Evolutionary conservation across 1,284 basidiomycete genomes (phyloP), one percentile per base, ranked within the genome.

Genomic region (Neolentinus lepideus): DNA sequence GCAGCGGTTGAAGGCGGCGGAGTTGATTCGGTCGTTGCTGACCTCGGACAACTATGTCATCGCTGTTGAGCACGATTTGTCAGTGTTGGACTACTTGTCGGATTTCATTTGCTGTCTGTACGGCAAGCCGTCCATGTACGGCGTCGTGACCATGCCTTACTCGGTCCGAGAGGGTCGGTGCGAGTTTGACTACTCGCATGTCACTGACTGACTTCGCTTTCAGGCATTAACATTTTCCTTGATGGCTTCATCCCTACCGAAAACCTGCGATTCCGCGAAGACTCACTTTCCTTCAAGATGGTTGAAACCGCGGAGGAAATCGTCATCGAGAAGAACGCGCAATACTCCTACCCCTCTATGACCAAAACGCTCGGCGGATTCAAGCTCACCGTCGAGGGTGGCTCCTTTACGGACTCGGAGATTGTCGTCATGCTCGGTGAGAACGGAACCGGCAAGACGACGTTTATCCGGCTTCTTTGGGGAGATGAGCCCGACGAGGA

Each of bases 181-280:
- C 33, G 26, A 43, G 1, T 22, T 3, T 29, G 9, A 22, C 10
- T 16, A 21, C 38, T 35, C 26, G 2, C 16, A 51, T 46, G 46
- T 31, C 45, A 27, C n/a, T n/a, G 6, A 12, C 12, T 58, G 24
- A 29, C 29, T 12, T 24, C 2, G 29, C 43, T 21, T 4, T 3
- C 61, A 91, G 92, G 94, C 63, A 97, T 98, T 77, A 98, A 98
- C 75, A 97, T 97, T 65, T 98, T 98, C 83, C 77, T 98, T 57
- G 95, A 98, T 67, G 94, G 94, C 54, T 94, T 94, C 75, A 93
- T 98, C 63, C 95, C 95, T 4, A 97, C 95, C n/a, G 94, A 98
- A 71, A 98, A 98, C 73, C 71, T 98, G 65, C 92, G 95, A 58
- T 98, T 98, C 85, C 86, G 94, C 52, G 87, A 97, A 62, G 95